A percentile compares a stretch with the other conserved stretches of the same genome.
Evolutionary conservation across 495 filamentous ascomycete genomes (phyloP).

Genomic region (Penicillium robsamsonii): DNA sequence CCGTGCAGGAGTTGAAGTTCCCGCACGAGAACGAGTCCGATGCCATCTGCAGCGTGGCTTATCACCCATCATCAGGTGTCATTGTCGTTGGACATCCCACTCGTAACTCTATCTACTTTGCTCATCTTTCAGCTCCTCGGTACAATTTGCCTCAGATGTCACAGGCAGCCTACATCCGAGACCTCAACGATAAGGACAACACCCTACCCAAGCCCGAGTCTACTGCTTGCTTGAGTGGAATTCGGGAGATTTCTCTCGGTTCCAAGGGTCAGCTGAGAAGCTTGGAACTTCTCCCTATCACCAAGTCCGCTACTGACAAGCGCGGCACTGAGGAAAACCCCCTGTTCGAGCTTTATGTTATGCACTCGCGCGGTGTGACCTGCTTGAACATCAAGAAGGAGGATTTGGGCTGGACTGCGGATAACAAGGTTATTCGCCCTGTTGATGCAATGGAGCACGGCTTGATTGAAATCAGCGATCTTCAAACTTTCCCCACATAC

Average conservation of each 20-base stretch:
- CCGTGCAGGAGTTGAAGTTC: slow-evolving; percentile 94
- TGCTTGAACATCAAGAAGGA: slow-evolving; percentile 78
- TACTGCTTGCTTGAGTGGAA: slow-evolving; percentile 92
- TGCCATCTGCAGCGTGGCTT: slow-evolving; percentile 92
- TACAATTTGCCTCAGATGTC: slow-evolving; percentile 77
- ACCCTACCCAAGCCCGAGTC: slow-evolving; percentile 79
- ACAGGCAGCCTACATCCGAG: slow-evolving; percentile 81
- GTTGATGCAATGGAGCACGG: slow-evolving; percentile 71
- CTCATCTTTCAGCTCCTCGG: slow-evolving; percentile 88
- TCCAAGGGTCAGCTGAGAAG: slow-evolving; percentile 87
- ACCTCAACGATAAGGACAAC: slow-evolving; percentile 67
- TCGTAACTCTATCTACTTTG: slow-evolving; percentile 94
- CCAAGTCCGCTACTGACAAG: slow-evolving; percentile 40
- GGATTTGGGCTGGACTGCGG: slow-evolving; percentile 84
- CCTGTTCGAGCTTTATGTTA: slow-evolving; percentile 91
- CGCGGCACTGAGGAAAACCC: slow-evolving; percentile 54
- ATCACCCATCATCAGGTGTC: slow-evolving; percentile 85
- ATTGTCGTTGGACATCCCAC: slow-evolving; percentile 94
- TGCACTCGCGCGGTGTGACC: slow-evolving; percentile 94
- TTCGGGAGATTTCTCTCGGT: slow-evolving; percentile 89
- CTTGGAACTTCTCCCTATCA: slow-evolving; percentile 73
- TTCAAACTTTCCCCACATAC: slow-evolving; percentile 45
- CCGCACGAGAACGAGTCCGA: slow-evolving; percentile 96
- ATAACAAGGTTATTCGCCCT: slow-evolving; percentile 76
- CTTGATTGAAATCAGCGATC: slow-evolving; percentile 51